These are phyloP conservation scores for Monosiga brevicollis DNA, from an alignment of 78 protist species.

Conservation along the genomic window DNA sequence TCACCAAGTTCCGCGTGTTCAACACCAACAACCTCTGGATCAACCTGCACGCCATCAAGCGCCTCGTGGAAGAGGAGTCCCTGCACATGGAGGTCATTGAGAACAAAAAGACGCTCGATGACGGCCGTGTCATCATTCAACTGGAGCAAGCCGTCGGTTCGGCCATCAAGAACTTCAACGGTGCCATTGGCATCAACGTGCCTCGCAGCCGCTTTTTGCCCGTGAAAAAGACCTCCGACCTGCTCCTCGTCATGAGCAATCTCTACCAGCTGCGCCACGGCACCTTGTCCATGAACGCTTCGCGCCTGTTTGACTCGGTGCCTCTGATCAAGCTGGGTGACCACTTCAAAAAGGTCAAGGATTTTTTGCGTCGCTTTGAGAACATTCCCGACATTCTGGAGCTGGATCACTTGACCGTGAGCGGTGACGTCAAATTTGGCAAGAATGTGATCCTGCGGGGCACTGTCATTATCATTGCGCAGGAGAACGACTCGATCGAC, in stretches of 20 bases:
- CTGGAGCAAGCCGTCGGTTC: constrained; percentile 96
- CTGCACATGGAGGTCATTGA: constrained; percentile 76
- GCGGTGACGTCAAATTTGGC: constrained; percentile 89
- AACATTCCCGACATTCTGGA: constrained; percentile 77
- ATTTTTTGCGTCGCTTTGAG: constrained; percentile 19
- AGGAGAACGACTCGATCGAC: constrained; percentile 62
- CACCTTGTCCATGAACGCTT: constrained; percentile 44
- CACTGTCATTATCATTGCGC: constrained; percentile 73
- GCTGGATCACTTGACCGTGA: constrained; percentile 75
- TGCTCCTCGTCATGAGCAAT: constrained; percentile 80
- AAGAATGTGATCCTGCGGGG: constrained; percentile 57
- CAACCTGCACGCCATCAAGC: constrained; percentile 61
- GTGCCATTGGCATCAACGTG: constrained; percentile 74
- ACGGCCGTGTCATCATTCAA: constrained; percentile 69
- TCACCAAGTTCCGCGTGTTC: constrained; percentile 84
- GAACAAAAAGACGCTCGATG: constrained; percentile 68
- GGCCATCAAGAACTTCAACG: constrained; percentile 76
- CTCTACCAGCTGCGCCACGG: constrained; percentile 64
- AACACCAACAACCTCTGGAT: constrained; percentile 98
- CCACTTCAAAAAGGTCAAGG: constrained; percentile 56
- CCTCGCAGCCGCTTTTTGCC: constrained; percentile 94
- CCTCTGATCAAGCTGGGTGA: constrained; percentile 81
- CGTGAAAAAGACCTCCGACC: constrained; percentile 80
- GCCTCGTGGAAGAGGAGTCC: constrained; percentile 21
- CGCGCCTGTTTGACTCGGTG: constrained; percentile 49